A percentile compares a stretch with the other conserved stretches of the same genome.
Conservation (phyloP, 148 eudicot genomes). For the Fagopyrum tataricum region DNA sequence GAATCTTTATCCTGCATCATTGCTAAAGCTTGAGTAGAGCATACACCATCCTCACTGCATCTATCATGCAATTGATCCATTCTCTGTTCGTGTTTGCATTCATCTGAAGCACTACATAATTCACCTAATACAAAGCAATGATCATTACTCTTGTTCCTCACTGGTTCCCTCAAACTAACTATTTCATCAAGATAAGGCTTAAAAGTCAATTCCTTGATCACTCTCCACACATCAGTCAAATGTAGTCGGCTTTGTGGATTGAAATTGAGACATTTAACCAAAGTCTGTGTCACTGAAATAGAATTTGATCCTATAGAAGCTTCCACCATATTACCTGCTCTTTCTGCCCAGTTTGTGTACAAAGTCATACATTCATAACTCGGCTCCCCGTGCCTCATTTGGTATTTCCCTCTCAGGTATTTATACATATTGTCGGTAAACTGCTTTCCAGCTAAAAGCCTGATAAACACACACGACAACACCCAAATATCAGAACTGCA, state of each 20-base stretch:
- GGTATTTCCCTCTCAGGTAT: slow-evolving; percentile 22
- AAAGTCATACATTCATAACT: slow-evolving; percentile 23
- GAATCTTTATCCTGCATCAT: slow-evolving; percentile 30
- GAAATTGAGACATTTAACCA: slow-evolving; percentile 42
- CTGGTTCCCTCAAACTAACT: slow-evolving; percentile 15
- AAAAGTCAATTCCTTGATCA: slow-evolving; percentile 30
- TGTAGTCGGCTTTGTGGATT: slow-evolving; percentile 50
- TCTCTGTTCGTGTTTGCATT: slow-evolving; percentile 18
- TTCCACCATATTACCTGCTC: slow-evolving; percentile 23
- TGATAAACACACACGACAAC: slow-evolving; percentile 52
- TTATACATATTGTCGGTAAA: slow-evolving; percentile 32
- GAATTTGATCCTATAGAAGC: slow-evolving; percentile 22
- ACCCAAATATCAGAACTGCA: slow-evolving; percentile 64
- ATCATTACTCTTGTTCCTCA: slow-evolving; percentile 17
- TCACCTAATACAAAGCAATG: slow-evolving; percentile 52
- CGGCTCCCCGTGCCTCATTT: slow-evolving; percentile 17
- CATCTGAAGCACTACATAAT: slow-evolving; percentile 28
- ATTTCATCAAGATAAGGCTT: slow-evolving; percentile 23
- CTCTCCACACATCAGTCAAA: slow-evolving; percentile 52
- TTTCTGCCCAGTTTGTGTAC: slow-evolving; percentile 36
- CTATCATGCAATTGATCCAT: slow-evolving; percentile 16
- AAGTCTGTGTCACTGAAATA: slow-evolving; percentile 28
- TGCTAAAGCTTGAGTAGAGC: slow-evolving; percentile 22
- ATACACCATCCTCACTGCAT: slow-evolving; percentile 24
- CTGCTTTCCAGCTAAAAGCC: slow-evolving; percentile 51